Evolutionary conservation across 208 protist genomes (phyloP).

Genomic region (Leishmania turanica): DNA sequence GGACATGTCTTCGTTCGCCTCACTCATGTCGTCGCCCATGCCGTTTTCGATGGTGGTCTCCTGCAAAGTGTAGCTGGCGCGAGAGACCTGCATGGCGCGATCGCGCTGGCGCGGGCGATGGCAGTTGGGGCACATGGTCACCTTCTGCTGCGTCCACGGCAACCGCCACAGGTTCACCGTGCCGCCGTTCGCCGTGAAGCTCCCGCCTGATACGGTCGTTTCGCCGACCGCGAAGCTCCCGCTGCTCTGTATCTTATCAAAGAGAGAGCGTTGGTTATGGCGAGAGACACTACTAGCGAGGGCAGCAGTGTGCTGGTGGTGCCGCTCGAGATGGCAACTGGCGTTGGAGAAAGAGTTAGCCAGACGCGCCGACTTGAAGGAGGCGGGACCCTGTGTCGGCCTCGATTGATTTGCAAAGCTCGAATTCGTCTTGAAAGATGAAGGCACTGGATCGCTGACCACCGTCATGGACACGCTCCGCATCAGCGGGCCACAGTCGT

Average conservation of each 20-base stretch:
- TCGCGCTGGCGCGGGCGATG: conserved; percentile 37
- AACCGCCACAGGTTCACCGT: conserved; percentile 41
- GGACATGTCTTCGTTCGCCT: conserved; percentile 17
- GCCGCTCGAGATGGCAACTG: conserved; percentile 16
- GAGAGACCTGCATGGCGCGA: conserved; percentile 20
- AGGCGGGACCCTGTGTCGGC: background rate
- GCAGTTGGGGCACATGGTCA: conserved; percentile 55
- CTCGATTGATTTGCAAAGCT: conserved; percentile 22
- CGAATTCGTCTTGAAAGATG: conserved; percentile 38
- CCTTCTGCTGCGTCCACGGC: conserved; percentile 51
- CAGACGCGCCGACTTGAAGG: conserved; percentile 6
- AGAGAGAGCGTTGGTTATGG: conserved; percentile 22
- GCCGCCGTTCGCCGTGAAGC: conserved; percentile 15
- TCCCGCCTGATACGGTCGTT: background rate
- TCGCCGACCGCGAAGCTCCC: conserved; percentile 18
- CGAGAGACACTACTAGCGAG: conserved; percentile 13
- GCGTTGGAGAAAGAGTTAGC: conserved; percentile 10
- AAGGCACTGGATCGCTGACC: conserved; percentile 45
- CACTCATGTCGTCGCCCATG: conserved; percentile 32
- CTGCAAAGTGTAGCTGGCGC: conserved; percentile 16
- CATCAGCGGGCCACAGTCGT: background rate
- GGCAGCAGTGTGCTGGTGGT: conserved; percentile 17
- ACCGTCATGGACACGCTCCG: conserved; percentile 30
- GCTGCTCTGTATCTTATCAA: conserved; percentile 19
- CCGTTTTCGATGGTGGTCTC: conserved; percentile 5